Evolutionary conservation across 176 grass and related monocot genomes (phyloP).

Genomic region (Miscanthus lutarioriparius): DNA sequence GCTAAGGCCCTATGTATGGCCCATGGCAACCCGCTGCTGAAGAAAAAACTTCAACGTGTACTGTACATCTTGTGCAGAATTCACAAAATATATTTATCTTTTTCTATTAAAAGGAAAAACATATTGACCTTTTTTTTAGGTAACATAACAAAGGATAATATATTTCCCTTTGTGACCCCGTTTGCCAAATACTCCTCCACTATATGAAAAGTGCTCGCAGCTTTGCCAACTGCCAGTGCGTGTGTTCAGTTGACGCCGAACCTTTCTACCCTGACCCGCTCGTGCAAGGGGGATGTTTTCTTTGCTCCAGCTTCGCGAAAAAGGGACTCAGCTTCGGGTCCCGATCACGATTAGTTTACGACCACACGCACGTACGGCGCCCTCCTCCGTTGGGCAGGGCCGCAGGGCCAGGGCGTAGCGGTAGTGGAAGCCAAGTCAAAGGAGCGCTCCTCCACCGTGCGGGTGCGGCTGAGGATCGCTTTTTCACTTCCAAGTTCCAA

Average conservation of each 20-base stretch:
- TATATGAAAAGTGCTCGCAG: not conserved
- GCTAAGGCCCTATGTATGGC: no score
- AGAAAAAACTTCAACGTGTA: not conserved
- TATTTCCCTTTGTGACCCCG: not conserved
- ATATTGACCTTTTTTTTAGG: not conserved
- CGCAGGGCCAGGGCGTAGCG: no score
- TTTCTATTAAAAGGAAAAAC: fast-evolving
- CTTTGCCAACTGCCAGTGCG: not conserved
- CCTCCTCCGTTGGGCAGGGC: not conserved
- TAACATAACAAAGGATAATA: not conserved
- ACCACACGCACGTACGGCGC: not conserved
- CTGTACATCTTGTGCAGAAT: not conserved
- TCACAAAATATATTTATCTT: not conserved
- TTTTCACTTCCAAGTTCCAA: not conserved
- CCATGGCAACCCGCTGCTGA: not conserved
- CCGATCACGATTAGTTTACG: not conserved
- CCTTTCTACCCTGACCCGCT: slow-evolving; percentile 19
- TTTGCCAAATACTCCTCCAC: not conserved
- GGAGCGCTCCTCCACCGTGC: slow-evolving; percentile 5
- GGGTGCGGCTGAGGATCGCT: not conserved
- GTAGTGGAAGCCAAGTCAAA: slow-evolving; percentile 48
- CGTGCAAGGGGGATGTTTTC: slow-evolving; percentile 36
- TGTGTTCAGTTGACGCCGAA: not conserved
- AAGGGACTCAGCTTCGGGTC: not conserved
- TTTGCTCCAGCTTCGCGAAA: not conserved